Evolutionary conservation across 73 alveolate species (phyloP), one percentile per base, ranked within the genome.

Genomic region (Durusdinium trenchii): DNA sequence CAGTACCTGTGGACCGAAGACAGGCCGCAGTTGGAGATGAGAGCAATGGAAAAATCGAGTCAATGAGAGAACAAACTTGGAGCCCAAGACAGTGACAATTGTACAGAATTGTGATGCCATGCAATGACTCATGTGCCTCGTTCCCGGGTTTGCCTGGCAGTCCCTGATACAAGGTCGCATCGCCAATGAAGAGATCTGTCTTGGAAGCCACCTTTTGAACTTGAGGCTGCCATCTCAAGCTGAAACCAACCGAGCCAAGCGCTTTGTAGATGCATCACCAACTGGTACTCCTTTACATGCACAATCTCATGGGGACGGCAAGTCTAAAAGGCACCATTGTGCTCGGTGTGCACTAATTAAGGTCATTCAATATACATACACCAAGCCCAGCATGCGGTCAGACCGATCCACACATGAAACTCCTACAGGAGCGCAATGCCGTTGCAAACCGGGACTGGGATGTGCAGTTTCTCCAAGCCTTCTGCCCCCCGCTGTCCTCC

Each of bases 261-360:
- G 20, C 94, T 85, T 54, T 85, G 94, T 45, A 92, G 90, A 61
- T 73, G 98, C 90, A 69, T 92, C 91, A 92, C 98, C 30, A 92
- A 79, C 61, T 92, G 98, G 64, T 92, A 92, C 98, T 92, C 98
- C 98, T 91, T 36, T 14, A n/a, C 26, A 75, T 7, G 30, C 40
- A 67, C 6, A 67, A 6, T 23, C 12, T 23, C 82, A 7, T 6
- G 14, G 43, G 12, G 43, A 12, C 36, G 46, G 30, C 12, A 7
- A n/a, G 9, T 7, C 45, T 9, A 20, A 54, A 54, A 54, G 64
- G 9, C 64, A 12, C 64, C 20, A 12, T 20, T 54, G 64, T 54
- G 64, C 28, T 54, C 20, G 64, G 20, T 9, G 64, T 20, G 64
- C 64, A 12, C 20, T 54, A 20, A 20, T 16, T 10, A 26, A 43